These are phyloP conservation scores for Acer negundo DNA, from an alignment of 345 rosid genomes.

Conservation along the genomic window DNA sequence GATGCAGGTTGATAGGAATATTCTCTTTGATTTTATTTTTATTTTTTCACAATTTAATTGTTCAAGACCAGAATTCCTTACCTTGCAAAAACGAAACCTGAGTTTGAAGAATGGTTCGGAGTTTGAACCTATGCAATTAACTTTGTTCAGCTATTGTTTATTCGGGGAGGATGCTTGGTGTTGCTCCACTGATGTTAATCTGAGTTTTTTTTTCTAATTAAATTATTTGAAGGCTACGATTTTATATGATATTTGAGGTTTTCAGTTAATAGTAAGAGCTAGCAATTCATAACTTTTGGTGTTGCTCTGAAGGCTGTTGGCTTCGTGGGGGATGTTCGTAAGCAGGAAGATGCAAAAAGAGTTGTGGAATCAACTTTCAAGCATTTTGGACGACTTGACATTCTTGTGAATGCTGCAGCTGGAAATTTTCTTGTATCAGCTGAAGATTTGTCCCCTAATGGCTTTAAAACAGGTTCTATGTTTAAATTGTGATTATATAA, in stretches of 20 bases:
- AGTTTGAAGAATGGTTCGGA: neutral
- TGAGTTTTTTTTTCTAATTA: neutral
- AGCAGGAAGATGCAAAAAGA: conserved; percentile 67
- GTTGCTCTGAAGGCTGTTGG: conserved; percentile 59
- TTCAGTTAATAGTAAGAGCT: neutral
- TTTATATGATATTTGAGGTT: neutral
- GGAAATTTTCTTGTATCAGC: conserved; percentile 77
- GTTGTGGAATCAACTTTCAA: conserved; percentile 68
- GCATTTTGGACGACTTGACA: conserved; percentile 63
- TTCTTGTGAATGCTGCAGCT: conserved; percentile 83
- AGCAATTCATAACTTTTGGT: neutral
- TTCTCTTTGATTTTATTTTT: neutral
- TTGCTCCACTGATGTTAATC: neutral
- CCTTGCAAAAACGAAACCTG: neutral
- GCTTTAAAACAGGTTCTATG: conserved; percentile 70
- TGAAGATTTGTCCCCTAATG: conserved; percentile 84
- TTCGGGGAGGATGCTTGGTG: neutral
- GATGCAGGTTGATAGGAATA: neutral
- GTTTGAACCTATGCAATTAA: neutral
- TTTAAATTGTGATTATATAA: neutral
- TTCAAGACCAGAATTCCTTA: neutral
- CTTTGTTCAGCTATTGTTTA: neutral
- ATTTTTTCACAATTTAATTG: neutral
- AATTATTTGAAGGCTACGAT: neutral
- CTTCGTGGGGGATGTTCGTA: conserved; percentile 86